These are phyloP conservation scores for Sphagnum tenellum DNA, from an alignment of 225 moss, liverwort and hornwort species.

Conservation along the genomic window DNA sequence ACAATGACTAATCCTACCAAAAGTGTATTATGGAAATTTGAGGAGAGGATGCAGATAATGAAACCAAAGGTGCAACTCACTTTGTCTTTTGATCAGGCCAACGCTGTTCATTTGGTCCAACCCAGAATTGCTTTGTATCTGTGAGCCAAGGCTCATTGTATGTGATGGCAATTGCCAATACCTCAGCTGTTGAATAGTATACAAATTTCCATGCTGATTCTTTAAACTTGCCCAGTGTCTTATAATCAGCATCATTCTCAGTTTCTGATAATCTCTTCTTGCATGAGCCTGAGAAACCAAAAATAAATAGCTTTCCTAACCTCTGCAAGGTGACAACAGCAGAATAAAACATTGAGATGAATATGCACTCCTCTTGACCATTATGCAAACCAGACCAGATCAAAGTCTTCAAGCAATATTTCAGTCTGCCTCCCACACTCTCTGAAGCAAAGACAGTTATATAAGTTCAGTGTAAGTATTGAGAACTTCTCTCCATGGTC, in stretches of 20 bases:
- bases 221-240: slow-evolving; percentile 53
- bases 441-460: not conserved
- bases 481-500: too few species aligned
- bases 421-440: not conserved
- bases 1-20: not conserved
- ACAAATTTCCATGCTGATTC: slow-evolving; percentile 68
- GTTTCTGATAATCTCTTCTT: slow-evolving; percentile 22
- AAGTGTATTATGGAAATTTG: not conserved
- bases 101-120: slow-evolving; percentile 40
- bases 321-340: not conserved
- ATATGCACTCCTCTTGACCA: not conserved
- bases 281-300: slow-evolving; percentile 8
- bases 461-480: slow-evolving; percentile 1
- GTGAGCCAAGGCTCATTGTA: slow-evolving; percentile 53
- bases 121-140: slow-evolving; percentile 39
- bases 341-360: not conserved
- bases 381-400: not conserved
- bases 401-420: not conserved
- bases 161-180: slow-evolving; percentile 41
- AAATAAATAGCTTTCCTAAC: slow-evolving; percentile 21
- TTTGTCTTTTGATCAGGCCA: slow-evolving; percentile 50
- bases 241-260: slow-evolving; percentile 29
- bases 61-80: slow-evolving; percentile 16
- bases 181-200: slow-evolving; percentile 40
- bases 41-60: not conserved